Percentiles rank a stretch among this genome's conserved stretches.
These are phyloP conservation scores for Phalaenopsis hybrid DNA, from an alignment of 116 monocot genomes.

Conservation along the genomic window DNA sequence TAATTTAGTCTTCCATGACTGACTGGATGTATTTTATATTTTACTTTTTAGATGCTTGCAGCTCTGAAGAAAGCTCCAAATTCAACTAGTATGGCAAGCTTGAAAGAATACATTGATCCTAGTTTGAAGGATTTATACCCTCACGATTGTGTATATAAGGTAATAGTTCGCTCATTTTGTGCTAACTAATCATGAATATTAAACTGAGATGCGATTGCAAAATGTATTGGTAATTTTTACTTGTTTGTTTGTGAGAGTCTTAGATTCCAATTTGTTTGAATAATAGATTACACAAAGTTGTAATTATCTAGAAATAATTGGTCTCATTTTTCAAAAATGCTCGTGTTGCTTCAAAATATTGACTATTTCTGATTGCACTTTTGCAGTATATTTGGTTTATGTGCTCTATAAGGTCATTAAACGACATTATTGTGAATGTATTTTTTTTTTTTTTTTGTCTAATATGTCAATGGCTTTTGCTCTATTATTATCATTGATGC, in stretches of 20 bases:
- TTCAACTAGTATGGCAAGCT: slow-evolving; percentile 65
- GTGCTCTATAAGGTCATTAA: too few species aligned
- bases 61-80: slow-evolving; percentile 64
- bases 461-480: too few species aligned
- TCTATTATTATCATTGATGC: too few species aligned
- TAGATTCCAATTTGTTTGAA: neutral
- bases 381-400: too few species aligned
- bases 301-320: too few species aligned
- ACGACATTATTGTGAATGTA: too few species aligned
- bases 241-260: neutral
- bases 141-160: slow-evolving; percentile 90
- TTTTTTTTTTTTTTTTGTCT: too few species aligned
- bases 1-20: neutral
- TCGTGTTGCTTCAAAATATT: too few species aligned
- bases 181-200: neutral
- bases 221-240: neutral
- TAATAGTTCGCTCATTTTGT: slow-evolving; percentile 12
- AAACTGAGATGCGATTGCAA: neutral
- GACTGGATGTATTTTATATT: neutral
- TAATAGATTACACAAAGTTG: neutral
- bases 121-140: slow-evolving; percentile 84
- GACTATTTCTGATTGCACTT: too few species aligned
- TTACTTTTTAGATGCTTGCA: slow-evolving; percentile 63
- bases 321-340: too few species aligned
- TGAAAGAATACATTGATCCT: slow-evolving; percentile 72